Conservation (phyloP, 2,329 filamentous ascomycete genomes). For the Seiridium unicorne region DNA sequence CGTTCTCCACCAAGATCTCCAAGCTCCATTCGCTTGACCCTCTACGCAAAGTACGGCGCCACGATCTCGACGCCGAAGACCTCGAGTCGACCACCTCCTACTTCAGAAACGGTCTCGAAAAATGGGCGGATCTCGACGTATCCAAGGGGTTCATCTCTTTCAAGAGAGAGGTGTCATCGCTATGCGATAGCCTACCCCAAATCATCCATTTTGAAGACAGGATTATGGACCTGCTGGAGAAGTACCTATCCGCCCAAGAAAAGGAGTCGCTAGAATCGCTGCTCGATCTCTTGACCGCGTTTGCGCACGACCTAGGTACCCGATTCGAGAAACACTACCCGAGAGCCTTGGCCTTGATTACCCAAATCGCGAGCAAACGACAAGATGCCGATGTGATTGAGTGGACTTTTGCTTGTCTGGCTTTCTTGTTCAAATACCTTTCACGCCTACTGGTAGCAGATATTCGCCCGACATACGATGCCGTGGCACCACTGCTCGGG, state of each 20-base stretch:
- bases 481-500: slow-evolving; percentile 81
- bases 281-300: slow-evolving; percentile 82
- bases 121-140: slow-evolving; percentile 91
- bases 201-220: slow-evolving; percentile 86
- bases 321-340: slow-evolving; percentile 88
- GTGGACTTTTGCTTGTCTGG: slow-evolving; percentile 92
- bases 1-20: slow-evolving; percentile 85
- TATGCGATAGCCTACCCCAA: slow-evolving; percentile 88
- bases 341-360: slow-evolving; percentile 70
- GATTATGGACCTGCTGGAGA: slow-evolving; percentile 75
- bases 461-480: slow-evolving; percentile 77
- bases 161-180: slow-evolving; percentile 67
- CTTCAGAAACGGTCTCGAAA: slow-evolving; percentile 76
- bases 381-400: slow-evolving; percentile 88
- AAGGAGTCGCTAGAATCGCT: slow-evolving; percentile 81
- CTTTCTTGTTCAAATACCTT: slow-evolving; percentile 96
- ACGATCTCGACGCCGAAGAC: slow-evolving; percentile 79
- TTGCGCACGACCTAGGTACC: slow-evolving; percentile 88
- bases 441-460: slow-evolving; percentile 84
- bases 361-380: slow-evolving; percentile 73
- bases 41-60: slow-evolving; percentile 81
- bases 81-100: slow-evolving; percentile 78
- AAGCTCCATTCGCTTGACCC: slow-evolving; percentile 90
- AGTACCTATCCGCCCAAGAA: slow-evolving; percentile 76
- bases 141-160: slow-evolving; percentile 79